Evolutionary conservation across 805 yeast genomes (phyloP).

Genomic region (Kazachstania bromeliacearum): DNA sequence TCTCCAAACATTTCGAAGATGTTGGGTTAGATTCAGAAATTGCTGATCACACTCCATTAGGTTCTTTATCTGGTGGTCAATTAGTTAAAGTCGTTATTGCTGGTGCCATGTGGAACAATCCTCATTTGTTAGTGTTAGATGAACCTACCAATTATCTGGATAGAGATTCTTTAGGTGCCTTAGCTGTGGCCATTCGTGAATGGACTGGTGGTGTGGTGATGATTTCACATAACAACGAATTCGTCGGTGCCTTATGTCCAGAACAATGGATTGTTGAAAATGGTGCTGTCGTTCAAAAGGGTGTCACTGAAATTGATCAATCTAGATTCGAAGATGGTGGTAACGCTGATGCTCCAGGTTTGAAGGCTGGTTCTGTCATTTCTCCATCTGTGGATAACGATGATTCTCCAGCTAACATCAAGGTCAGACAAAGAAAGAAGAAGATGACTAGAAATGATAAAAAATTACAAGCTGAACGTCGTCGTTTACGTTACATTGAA

Average conservation of each 20-base stretch:
- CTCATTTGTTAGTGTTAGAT: conserved; percentile 89
- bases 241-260: conserved; percentile 94
- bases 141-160: conserved; percentile 98
- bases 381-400: conserved; percentile 46
- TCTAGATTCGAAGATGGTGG: conserved; percentile 78
- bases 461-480: conserved; percentile 84
- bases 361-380: conserved; percentile 40
- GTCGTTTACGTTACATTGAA: conserved; percentile 86
- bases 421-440: conserved; percentile 88
- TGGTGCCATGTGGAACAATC: conserved; percentile 99
- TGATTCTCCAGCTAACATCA: conserved; percentile 93
- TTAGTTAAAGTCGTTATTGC: conserved; percentile 97
- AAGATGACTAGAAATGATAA: conserved; percentile 94
- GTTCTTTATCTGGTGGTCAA: conserved; percentile 96
- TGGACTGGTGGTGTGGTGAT: conserved; percentile 98
- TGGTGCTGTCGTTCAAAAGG: conserved; percentile 80
- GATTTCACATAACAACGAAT: conserved; percentile 96
- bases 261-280: conserved; percentile 97
- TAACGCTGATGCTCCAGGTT: conserved; percentile 39
- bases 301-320: conserved; percentile 63
- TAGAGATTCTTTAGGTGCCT: conserved; percentile 95
- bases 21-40: conserved; percentile 97
- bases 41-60: conserved; percentile 96
- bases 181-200: conserved; percentile 94
- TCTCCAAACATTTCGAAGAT: conserved; percentile 92